Evolutionary conservation across 768 basidiomycete species (phyloP).

Genomic region (Suillus occidentalis): DNA sequence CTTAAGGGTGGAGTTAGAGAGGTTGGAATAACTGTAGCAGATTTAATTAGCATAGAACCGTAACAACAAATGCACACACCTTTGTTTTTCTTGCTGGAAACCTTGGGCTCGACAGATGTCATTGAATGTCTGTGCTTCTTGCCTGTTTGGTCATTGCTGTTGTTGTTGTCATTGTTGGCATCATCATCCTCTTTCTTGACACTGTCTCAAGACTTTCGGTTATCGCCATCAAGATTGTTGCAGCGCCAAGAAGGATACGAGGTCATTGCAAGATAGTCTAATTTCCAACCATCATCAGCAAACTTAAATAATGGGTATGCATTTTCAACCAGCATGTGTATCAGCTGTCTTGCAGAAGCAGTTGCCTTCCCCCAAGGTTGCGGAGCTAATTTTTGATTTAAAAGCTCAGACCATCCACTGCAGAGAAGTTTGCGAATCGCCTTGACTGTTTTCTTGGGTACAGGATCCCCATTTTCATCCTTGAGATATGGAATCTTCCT

Average conservation of each 20-base stretch:
- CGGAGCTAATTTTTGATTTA: background rate
- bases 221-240: background rate
- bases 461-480: background rate
- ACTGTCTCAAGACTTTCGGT: background rate
- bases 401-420: background rate
- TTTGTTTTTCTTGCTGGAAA: too few relatives aligned
- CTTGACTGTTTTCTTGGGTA: background rate
- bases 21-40: too few relatives aligned
- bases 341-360: background rate
- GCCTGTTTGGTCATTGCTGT: background rate
- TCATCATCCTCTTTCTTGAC: background rate
- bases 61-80: too few relatives aligned
- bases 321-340: background rate
- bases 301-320: background rate
- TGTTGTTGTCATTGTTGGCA: background rate
- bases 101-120: too few relatives aligned
- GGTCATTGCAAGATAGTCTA: background rate
- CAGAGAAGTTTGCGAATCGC: background rate
- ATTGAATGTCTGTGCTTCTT: too few relatives aligned
- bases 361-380: conserved; percentile 1
- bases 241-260: background rate
- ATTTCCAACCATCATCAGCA: conserved; percentile 5
- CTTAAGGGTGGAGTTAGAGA: too few relatives aligned
- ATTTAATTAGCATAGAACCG: too few relatives aligned
- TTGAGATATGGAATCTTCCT: background rate